Evolutionary conservation across 192 early-diverging fungal genomes (phyloP).

Genomic region (Backusella morwellensis): DNA sequence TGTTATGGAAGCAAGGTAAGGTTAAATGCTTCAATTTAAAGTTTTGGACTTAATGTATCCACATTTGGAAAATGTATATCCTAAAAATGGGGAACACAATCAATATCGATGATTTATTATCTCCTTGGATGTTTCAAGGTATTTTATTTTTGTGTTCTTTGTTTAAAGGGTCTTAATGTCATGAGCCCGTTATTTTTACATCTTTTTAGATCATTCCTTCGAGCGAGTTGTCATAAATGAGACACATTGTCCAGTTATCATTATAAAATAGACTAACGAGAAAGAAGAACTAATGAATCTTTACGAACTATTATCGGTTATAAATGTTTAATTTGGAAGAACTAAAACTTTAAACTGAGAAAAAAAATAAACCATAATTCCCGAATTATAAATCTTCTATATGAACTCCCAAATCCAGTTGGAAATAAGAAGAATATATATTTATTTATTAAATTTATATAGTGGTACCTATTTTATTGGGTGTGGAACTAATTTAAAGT

Average conservation of each 20-base stretch:
- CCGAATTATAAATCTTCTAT: background rate
- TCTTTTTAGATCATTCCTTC: background rate
- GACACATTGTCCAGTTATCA: background rate
- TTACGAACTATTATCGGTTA: background rate
- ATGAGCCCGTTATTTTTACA: background rate
- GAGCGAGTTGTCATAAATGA: background rate
- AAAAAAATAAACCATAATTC: background rate
- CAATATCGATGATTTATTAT: background rate
- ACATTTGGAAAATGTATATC: background rate
- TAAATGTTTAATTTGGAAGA: conserved; percentile 1
- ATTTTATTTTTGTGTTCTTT: background rate
- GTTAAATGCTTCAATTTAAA: background rate
- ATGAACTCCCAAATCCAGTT: background rate
- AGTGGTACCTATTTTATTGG: background rate
- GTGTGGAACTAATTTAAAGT: background rate
- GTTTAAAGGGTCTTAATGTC: background rate
- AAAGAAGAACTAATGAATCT: background rate
- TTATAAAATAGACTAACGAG: background rate
- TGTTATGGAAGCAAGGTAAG: background rate
- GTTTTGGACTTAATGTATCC: background rate
- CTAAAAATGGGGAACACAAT: background rate
- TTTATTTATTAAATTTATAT: background rate
- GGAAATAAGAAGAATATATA: background rate
- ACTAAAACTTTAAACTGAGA: background rate
- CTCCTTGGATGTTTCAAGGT: background rate